Percentiles rank a stretch among this genome's conserved stretches.
Evolutionary conservation across 305 asterid genomes (phyloP).

Genomic region (Solanum hybrid): DNA sequence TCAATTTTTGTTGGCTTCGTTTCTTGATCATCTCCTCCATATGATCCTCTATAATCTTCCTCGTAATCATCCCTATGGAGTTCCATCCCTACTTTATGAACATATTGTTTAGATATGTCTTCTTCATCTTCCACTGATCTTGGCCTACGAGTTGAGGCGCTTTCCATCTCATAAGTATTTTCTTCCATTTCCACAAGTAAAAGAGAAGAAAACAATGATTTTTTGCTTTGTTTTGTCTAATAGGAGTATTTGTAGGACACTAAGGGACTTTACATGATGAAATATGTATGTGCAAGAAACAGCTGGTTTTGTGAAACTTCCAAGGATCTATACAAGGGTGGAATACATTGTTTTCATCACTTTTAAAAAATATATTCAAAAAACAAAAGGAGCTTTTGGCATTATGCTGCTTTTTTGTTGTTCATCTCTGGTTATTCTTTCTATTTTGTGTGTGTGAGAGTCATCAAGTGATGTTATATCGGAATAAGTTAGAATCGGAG

Average conservation of each 20-base stretch:
- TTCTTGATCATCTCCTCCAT: slow-evolving; percentile 32
- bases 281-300: background rate
- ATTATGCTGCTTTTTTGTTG: background rate
- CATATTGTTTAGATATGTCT: slow-evolving; percentile 30
- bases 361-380: background rate
- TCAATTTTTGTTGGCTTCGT: slow-evolving; percentile 51
- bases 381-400: background rate
- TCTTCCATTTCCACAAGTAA: background rate
- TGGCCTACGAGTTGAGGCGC: slow-evolving; percentile 5
- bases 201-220: background rate
- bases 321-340: background rate
- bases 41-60: slow-evolving; percentile 6
- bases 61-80: slow-evolving; percentile 15
- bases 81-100: slow-evolving; percentile 17
- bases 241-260: background rate
- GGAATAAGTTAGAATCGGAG: background rate
- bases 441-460: background rate
- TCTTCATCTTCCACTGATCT: slow-evolving; percentile 16
- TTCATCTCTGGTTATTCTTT: background rate
- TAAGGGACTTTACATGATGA: background rate
- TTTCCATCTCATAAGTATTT: background rate
- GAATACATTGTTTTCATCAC: background rate
- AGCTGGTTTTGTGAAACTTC: background rate
- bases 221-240: background rate
- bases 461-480: background rate